Evolutionary conservation across 768 basidiomycete species (phyloP), one percentile per base, ranked within the genome.

Genomic region (Lactifluus subvellereus): DNA sequence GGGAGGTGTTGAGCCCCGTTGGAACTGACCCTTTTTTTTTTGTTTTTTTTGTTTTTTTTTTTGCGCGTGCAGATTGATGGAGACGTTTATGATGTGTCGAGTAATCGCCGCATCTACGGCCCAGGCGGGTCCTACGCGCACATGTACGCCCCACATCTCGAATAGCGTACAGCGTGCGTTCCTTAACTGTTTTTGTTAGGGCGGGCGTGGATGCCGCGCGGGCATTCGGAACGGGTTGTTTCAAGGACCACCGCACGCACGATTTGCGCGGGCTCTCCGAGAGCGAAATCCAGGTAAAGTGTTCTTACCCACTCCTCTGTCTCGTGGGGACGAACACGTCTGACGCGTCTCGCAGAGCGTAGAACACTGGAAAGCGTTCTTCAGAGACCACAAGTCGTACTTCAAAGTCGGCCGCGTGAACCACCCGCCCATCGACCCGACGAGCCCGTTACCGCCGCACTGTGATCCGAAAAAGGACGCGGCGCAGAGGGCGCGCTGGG

Each of bases 201-300:
- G 86, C 91, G 66, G 94, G 95, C 13, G 74, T 81, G 57, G 94
- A 98, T 73, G 93, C 91, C n/a, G 89, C 91, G 32, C 79, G 95
- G 68, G 89, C 94, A 0, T 98, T 93, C 74, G 91, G 83, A 50
- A 98, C 95, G 2, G 94, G 94, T 10, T 98, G 95, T 73, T 97
- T 98, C 78, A 81, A 85, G 69, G 84, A 84, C 4, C 95, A 98
- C 75, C 83, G 85, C 50, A 98, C 94, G 43, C 89, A 97, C 76
- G 95, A 98, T 76, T 77, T 88, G 64, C 86, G 95, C 65, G 96
- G 89, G 16, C 74, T 98, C 68, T 80, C 78, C 40, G 84, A 87
- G 56, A 73, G 77, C 62, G 91, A 98, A 75, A 72, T 88, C 65
- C 74, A 78, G 71, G 95, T 60, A 38, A 38, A 30, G 52, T 6